Conservation (phyloP, 495 filamentous ascomycete genomes). For the Melanomma pulvis-pyrius region DNA sequence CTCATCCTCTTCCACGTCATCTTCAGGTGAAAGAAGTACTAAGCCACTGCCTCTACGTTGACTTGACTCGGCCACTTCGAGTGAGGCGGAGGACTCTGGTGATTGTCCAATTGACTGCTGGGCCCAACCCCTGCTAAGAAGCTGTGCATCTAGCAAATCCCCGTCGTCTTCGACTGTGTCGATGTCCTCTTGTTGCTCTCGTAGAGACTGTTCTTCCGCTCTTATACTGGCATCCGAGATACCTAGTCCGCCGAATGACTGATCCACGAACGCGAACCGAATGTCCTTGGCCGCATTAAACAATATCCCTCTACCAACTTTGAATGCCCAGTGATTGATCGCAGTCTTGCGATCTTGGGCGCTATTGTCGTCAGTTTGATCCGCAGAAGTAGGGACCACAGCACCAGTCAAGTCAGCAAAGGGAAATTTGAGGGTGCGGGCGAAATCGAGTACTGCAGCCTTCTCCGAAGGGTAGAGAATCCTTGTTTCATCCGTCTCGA, state of each 20-base stretch:
- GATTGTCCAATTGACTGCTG: conserved; percentile 22
- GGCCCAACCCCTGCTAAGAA: conserved; percentile 24
- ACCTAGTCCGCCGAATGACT: conserved; percentile 64
- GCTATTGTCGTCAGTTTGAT: neutral
- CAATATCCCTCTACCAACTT: conserved; percentile 63
- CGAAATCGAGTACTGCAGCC: conserved; percentile 62
- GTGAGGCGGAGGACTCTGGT: conserved; percentile 4
- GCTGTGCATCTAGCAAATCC: conserved; percentile 23
- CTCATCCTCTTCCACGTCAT: neutral
- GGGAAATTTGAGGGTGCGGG: conserved; percentile 54
- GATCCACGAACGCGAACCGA: conserved; percentile 61
- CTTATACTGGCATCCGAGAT: conserved; percentile 38
- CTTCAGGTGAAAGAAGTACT: neutral
- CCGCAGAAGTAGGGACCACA: conserved; percentile 35
- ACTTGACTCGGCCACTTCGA: neutral
- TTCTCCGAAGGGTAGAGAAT: conserved; percentile 58
- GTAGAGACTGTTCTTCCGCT: conserved; percentile 38
- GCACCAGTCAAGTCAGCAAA: conserved; percentile 54
- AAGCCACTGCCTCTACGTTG: neutral
- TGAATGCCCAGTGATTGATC: conserved; percentile 62
- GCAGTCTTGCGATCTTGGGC: conserved; percentile 46
- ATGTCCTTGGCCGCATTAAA: conserved; percentile 63
- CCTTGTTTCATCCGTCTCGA: conserved; percentile 58
- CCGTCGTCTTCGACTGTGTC: conserved; percentile 22
- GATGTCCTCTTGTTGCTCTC: conserved; percentile 30